Percentiles rank a stretch among this genome's conserved stretches.
These are phyloP conservation scores for Talaromyces borbonicus DNA, from an alignment of 495 filamentous ascomycete genomes.

Conservation along the genomic window DNA sequence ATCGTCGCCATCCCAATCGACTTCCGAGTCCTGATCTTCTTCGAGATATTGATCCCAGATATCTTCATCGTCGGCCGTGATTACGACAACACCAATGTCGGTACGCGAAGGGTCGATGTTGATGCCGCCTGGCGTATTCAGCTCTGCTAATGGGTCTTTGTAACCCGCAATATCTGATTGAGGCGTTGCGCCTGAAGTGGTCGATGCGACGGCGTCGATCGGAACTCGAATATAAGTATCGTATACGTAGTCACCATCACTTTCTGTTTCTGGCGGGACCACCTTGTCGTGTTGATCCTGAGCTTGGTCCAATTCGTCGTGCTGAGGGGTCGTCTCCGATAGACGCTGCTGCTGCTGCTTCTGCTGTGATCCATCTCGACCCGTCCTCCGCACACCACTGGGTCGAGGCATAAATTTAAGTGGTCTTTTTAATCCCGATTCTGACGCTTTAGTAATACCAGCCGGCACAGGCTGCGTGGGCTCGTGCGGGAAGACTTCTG, in stretches of 20 bases:
- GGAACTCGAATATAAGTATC: constrained; percentile 50
- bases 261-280: not conserved
- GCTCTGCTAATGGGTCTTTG: constrained; percentile 23
- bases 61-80: constrained; percentile 47
- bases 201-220: constrained; percentile 17
- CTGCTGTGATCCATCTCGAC: too few species aligned
- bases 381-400: not conserved
- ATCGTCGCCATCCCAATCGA: constrained; percentile 46
- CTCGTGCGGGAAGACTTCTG: too few species aligned
- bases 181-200: not conserved
- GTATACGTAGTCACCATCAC: constrained; percentile 50
- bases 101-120: constrained; percentile 22
- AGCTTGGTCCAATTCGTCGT: not conserved
- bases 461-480: not conserved
- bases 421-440: not conserved
- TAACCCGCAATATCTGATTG: constrained; percentile 8
- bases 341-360: too few species aligned
- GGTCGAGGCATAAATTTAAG: constrained; percentile 3
- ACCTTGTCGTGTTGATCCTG: not conserved
- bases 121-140: constrained; percentile 21
- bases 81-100: constrained; percentile 48
- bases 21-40: constrained; percentile 41
- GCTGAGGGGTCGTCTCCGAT: too few species aligned
- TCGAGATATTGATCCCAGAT: constrained; percentile 49
- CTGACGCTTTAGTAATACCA: not conserved